Percentiles rank a stretch among this genome's conserved stretches.
Evolutionary conservation across 192 early-diverging fungal genomes (phyloP).

Genomic region (Dimargaris verticillata): DNA sequence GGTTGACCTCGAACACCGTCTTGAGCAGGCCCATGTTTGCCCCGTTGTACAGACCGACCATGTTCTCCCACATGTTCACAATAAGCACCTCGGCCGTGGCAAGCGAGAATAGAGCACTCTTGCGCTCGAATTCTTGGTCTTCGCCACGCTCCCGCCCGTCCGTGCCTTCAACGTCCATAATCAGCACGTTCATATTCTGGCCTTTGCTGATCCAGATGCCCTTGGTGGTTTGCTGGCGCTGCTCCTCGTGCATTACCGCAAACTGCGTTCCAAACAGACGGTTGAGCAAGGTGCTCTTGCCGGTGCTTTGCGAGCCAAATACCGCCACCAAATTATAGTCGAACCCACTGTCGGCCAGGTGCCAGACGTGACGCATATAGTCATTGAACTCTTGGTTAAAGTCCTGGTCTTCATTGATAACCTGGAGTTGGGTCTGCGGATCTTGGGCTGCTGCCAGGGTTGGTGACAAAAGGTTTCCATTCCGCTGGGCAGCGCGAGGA

Average conservation of each 20-base stretch:
- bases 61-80: conserved; percentile 97
- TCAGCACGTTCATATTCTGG: conserved; percentile 60
- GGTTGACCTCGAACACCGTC: conserved; percentile 96
- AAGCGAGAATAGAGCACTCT: conserved; percentile 91
- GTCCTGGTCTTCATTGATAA: conserved; percentile 62
- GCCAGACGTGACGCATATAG: conserved; percentile 76
- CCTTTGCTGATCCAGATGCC: conserved; percentile 93
- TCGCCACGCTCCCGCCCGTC: conserved; percentile 97
- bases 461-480: too few relatives aligned
- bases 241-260: conserved; percentile 83
- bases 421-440: conserved; percentile 33
- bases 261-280: conserved; percentile 87
- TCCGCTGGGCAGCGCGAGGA: not conserved
- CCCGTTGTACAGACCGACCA: conserved; percentile 94
- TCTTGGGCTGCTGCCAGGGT: too few relatives aligned
- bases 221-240: conserved; percentile 86
- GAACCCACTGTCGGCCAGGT: conserved; percentile 67
- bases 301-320: conserved; percentile 97
- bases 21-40: conserved; percentile 98
- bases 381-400: conserved; percentile 57
- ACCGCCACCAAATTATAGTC: conserved; percentile 95
- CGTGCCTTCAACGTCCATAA: conserved; percentile 98
- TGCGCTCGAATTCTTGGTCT: conserved; percentile 98
- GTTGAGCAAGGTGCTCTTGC: conserved; percentile 95
- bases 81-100: conserved; percentile 89